These are phyloP conservation scores for Elaeis oleifera DNA, from an alignment of 202 grass and related monocot species.

Conservation along the genomic window DNA sequence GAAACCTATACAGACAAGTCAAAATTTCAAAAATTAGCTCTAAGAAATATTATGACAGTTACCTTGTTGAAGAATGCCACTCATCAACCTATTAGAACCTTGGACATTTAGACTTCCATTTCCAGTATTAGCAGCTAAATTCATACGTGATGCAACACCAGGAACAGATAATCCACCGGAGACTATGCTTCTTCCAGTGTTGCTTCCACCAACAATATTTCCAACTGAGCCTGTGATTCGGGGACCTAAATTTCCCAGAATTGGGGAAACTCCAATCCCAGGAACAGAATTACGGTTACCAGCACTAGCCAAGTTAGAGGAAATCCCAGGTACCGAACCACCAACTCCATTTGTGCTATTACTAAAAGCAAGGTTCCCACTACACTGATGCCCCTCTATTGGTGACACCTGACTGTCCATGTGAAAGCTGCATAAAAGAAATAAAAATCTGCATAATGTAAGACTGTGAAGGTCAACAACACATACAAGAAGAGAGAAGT, in stretches of 20 bases:
- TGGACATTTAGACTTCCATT: constrained; percentile 62
- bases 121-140: constrained; percentile 55
- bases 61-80: constrained; percentile 84
- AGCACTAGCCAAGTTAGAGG: constrained; percentile 50
- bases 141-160: constrained; percentile 69
- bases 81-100: constrained; percentile 78
- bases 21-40: no score
- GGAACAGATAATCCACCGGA: constrained; percentile 67
- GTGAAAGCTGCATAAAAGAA: constrained; percentile 63
- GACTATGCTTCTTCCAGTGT: constrained; percentile 82
- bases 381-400: constrained; percentile 75
- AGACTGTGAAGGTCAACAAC: constrained; percentile 6
- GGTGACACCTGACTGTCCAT: constrained; percentile 53
- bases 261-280: constrained; percentile 58
- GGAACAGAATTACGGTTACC: constrained; percentile 71
- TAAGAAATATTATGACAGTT: constrained; percentile 2
- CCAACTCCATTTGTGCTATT: constrained; percentile 71
- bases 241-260: constrained; percentile 68
- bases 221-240: constrained; percentile 59
- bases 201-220: constrained; percentile 72
- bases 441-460: constrained; percentile 6
- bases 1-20: no score
- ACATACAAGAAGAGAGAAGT: not conserved
- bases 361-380: constrained; percentile 61
- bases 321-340: constrained; percentile 67